Evolutionary conservation across 768 basidiomycete genomes (phyloP).

Genomic region (Trametes elegans): DNA sequence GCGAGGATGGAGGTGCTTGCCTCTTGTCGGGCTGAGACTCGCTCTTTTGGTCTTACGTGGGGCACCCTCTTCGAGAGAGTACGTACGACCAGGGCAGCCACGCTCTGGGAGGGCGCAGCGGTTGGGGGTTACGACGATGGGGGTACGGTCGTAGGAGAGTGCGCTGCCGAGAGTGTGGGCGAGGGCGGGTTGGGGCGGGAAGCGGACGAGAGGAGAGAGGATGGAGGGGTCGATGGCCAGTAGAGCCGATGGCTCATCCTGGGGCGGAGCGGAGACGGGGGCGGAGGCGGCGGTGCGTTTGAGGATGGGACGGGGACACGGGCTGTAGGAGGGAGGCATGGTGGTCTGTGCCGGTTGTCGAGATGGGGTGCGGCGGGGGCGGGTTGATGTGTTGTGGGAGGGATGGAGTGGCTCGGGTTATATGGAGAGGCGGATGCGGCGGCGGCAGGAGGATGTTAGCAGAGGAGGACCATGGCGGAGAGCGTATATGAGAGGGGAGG

Average conservation of each 20-base stretch:
- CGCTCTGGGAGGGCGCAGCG: constrained; percentile 75
- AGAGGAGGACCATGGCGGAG: constrained; percentile 10
- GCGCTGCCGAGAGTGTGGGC: constrained; percentile 39
- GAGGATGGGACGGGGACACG: constrained; percentile 54
- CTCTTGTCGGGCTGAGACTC: constrained; percentile 12
- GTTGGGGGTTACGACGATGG: constrained; percentile 72
- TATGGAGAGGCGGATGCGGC: background rate
- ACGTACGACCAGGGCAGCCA: constrained; percentile 73
- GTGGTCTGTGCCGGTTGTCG: background rate
- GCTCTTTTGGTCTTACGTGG: background rate
- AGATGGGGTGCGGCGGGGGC: background rate
- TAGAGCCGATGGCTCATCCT: constrained; percentile 31
- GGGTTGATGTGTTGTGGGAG: background rate
- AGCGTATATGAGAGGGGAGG: background rate
- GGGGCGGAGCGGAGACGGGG: constrained; percentile 18
- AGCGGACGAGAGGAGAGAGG: constrained; percentile 49
- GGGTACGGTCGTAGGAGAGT: constrained; percentile 70
- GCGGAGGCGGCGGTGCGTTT: constrained; percentile 42
- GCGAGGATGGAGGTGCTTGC: constrained; percentile 47
- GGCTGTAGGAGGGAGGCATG: constrained; percentile 26
- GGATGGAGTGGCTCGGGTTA: background rate
- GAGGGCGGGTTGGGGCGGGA: constrained; percentile 40
- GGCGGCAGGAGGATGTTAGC: background rate
- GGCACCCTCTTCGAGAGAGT: constrained; percentile 44
- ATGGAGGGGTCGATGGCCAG: constrained; percentile 53